These are phyloP conservation scores for Dunaliella sp. DNA, from an alignment of 139 green algal species.

Conservation along the genomic window DNA sequence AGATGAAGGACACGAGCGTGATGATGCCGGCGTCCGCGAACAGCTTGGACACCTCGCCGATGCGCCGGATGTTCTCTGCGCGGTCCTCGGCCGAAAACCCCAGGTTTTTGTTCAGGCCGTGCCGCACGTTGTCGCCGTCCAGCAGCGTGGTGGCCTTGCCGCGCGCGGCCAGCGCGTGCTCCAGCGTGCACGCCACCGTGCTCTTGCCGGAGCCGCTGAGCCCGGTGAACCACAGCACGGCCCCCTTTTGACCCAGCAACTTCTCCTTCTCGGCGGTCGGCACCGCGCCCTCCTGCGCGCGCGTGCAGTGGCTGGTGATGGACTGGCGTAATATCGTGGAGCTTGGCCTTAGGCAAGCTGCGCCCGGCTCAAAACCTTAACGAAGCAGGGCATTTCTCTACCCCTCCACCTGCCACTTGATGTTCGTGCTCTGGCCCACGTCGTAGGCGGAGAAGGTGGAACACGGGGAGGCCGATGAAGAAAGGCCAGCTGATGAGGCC, in stretches of 20 bases:
- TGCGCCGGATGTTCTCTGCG: slow-evolving; percentile 92
- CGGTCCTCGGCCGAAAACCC: slow-evolving; percentile 82
- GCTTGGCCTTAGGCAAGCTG: too few relatives aligned
- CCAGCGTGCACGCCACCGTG: slow-evolving; percentile 69
- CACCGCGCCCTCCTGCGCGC: slow-evolving; percentile 73
- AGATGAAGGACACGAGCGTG: slow-evolving; percentile 93
- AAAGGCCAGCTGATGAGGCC: too few relatives aligned
- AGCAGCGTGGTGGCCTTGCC: slow-evolving; percentile 78
- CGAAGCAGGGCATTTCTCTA: too few relatives aligned
- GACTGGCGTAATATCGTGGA: too few relatives aligned
- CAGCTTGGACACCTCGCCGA: slow-evolving; percentile 92
- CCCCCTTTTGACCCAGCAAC: slow-evolving; percentile 78
- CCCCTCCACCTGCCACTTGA: slow-evolving; percentile 96
- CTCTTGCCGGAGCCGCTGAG: slow-evolving; percentile 82
- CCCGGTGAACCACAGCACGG: slow-evolving; percentile 89
- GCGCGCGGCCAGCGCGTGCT: slow-evolving; percentile 60
- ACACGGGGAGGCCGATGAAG: too few relatives aligned
- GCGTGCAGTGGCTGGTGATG: too few relatives aligned
- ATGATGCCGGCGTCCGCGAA: slow-evolving; percentile 87
- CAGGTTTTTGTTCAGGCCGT: slow-evolving; percentile 91
- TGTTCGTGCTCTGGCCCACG: slow-evolving; percentile 83
- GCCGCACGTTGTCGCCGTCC: slow-evolving; percentile 94
- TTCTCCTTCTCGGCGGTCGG: slow-evolving; percentile 66
- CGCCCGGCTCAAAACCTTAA: too few relatives aligned
- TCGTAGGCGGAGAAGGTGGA: slow-evolving; percentile 57